Base-by-base conservation (phyloP, 2,329 filamentous ascomycete species). In the Nannizzia gypsea region DNA sequence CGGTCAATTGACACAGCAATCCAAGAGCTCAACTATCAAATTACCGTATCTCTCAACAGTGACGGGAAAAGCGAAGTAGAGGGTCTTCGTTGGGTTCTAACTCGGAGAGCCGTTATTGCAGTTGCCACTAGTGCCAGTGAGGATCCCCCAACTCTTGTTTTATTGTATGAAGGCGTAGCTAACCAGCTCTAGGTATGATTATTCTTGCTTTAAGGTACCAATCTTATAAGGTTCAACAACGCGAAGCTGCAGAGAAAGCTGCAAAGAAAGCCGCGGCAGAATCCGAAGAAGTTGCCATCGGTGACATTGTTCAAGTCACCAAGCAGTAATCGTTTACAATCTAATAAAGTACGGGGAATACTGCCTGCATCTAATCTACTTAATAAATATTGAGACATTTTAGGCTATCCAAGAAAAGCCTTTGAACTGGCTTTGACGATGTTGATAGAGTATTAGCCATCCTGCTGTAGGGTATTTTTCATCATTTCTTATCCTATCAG, bases 11-110 rank as follows among this genome's bases (percentile, higher is more conserved):
- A 97, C 70, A 88, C 87, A 57, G 86, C 86, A 80, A 91, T 96
- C 63, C 91, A 96, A 78, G 88, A 96, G 76, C 81, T 97, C 66
- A 95, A 92, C 74, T 96, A 97, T 75, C 93, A 95, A 72, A 97
- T 99, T 72, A 95, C 89, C 22, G 90, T 96, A 34, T 81, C 83
- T 44, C 81, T 99, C 48, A 95, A 90, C 71, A 93, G 89, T 63
- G 93, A 97, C 72, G 85, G 88, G 55, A 91, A 92, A 71, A 92
- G 88, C 3, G 89, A 96, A 67, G 91, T 97, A 56, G 93, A 99
- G 72, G 88, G 86, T 1, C 77, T 99, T 56, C 81, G 93, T 62
- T 97, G 93, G 93, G 85, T 96, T 46, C 74, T 87, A 60, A 87
- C 84, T 8, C 74, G 84, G 52, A 76, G 84, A n/a, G 83, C 83